Base-by-base conservation (phyloP, 352 stramenopile species). In the Plasmopara muralis region DNA sequence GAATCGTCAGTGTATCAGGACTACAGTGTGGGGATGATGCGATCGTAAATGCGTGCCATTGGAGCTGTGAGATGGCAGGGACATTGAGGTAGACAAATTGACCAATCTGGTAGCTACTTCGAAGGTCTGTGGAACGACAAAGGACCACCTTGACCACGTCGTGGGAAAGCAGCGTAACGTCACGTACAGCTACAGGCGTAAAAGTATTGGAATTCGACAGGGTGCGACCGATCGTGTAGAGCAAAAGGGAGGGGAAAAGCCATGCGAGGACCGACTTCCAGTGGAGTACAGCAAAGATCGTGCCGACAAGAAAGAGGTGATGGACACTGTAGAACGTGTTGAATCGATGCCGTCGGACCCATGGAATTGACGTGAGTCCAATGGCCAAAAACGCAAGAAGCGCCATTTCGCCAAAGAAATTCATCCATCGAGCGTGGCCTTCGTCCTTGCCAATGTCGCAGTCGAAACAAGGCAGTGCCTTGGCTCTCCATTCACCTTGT, bases 1-100 rank as follows among this genome's bases (percentile, higher is more conserved):
- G 47, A 42, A 86, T 65, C 14, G 72, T 83, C 9, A 84, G 39
- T 6, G 63, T 63, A 41, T 57, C 43, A 1, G 72, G 16, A 18
- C 53, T 76, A 2, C 49, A 50, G 1, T 44, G 50, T 10, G 75
- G 70, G 2, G 75, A 69, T 13, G 72, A 81, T 1, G 62, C 51
- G 44, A 83, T 72, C 0, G 60, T 77, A 51, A 83, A 82, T 0
- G 72, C 55, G 40, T 82, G 72, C 68, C 72, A 82, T 31, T 79
- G 62, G 14, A 75, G 51, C 45, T 70, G 76, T 2, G 69, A 79
- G 30, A 83, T 58, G 0, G 55, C 14, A 3, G 68, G 69, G 13
- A 74, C 64, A 12, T 75, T 77, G 13, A 80, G 29, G 50, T 79
- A 80, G 8, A 80, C 60, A 30, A 79, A 74, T 33, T 77, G 66